phyloP scores from a whole-genome alignment of 2,329 filamentous ascomycete genomes.

The Penicillium paneum region DNA sequence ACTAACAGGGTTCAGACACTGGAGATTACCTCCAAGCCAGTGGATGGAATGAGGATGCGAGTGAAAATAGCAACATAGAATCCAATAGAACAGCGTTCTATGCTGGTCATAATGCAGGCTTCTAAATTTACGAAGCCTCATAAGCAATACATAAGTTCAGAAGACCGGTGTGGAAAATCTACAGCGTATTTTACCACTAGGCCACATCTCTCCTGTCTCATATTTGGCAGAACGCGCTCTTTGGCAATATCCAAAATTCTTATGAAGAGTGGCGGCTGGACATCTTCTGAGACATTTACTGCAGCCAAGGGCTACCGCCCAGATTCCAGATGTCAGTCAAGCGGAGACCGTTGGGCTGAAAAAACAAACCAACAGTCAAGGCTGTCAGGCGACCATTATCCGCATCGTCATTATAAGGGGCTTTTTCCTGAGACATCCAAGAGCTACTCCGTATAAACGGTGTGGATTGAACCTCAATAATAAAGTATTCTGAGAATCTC shows the following conservation, averaged over 20 bases:
- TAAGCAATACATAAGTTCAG: background rate
- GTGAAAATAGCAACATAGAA: background rate
- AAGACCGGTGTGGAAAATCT: too few species aligned
- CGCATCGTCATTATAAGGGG: background rate
- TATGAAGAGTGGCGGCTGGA: background rate
- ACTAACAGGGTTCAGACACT: background rate
- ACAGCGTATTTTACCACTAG: too few species aligned
- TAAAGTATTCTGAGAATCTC: background rate
- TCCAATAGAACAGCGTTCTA: background rate
- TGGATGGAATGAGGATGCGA: constrained; percentile 3
- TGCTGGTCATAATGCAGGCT: background rate
- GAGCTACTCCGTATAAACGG: background rate
- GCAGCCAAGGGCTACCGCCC: background rate
- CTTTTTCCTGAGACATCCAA: background rate
- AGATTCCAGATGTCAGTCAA: background rate
- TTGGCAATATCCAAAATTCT: background rate
- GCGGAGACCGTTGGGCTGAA: background rate
- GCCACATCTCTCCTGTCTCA: too few species aligned
- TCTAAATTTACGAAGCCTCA: background rate
- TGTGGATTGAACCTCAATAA: background rate
- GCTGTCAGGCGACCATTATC: background rate
- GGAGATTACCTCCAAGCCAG: background rate
- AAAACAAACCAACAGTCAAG: background rate
- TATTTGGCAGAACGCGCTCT: background rate
- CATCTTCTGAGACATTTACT: background rate